Conservation (phyloP, 2,329 filamentous ascomycete species). For the Ascochyta pisi region DNA sequence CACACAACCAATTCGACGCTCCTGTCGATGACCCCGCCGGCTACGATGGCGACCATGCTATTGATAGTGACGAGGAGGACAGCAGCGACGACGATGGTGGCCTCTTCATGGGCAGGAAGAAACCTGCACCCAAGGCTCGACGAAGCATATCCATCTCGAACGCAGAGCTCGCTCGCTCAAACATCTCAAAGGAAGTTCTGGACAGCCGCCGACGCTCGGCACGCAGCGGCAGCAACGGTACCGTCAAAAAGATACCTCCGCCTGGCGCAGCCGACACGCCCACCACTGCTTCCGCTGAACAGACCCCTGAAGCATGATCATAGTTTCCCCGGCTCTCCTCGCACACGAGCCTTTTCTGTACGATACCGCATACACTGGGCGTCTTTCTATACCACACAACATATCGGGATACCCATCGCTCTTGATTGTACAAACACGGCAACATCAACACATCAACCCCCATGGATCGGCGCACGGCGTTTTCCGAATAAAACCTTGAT, state of each 20-base stretch:
- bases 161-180: constrained; percentile 44
- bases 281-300: not conserved
- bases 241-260: constrained; percentile 56
- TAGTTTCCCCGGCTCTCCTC: not conserved
- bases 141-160: constrained; percentile 49
- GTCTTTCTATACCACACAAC: constrained; percentile 3
- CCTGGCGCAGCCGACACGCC: constrained; percentile 17
- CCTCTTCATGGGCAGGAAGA: constrained; percentile 50
- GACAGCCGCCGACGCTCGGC: constrained; percentile 48
- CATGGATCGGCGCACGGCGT: constrained; percentile 16
- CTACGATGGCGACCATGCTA: constrained; percentile 50
- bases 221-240: constrained; percentile 58
- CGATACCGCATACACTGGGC: constrained; percentile 16
- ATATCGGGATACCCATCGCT: constrained; percentile 14
- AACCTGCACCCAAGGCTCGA: constrained; percentile 33
- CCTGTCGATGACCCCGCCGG: constrained; percentile 45
- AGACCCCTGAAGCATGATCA: constrained; percentile 8
- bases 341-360: constrained; percentile 8
- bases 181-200: constrained; percentile 33
- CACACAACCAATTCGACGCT: constrained; percentile 36
- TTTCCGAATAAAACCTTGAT: constrained; percentile 5
- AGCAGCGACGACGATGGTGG: constrained; percentile 52
- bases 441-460: constrained; percentile 5
- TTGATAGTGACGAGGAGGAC: constrained; percentile 52
- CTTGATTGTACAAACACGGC: constrained; percentile 18